Evolutionary conservation across 164 flowering plant genomes (phyloP), one percentile per base, ranked within the genome.

Genomic region (Vitis labrusca): DNA sequence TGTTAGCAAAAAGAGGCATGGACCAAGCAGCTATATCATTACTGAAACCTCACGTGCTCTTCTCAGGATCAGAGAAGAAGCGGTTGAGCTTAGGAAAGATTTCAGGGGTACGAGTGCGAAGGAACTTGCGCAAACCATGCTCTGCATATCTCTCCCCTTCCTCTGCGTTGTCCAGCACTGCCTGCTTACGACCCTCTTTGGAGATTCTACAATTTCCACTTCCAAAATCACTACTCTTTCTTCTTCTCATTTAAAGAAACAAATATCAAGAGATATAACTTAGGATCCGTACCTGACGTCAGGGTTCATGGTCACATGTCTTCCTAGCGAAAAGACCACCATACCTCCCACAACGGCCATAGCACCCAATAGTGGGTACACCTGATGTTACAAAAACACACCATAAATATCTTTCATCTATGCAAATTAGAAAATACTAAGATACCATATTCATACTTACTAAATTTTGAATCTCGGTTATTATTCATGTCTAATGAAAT

Each of bases 71-170:
- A 61, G 95, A 77, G 83, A 89, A 90, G 84, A 90, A 82, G 19
- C 68, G 74, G 73, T 90, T 94, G 72, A 89, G 66, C 14, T 94
- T 63, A 7, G 96, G 96, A 91, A 91, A 86, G 77, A 93, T 71
- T 66, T 93, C 88, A 3, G 94, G 96, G 2, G 82, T 85, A 10
- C 94, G 91, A n/a, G 85, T 82, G 1, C 91, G 85, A 10, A 90
- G 89, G 80, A 83, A 91, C 76, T 76, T 91, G 37, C 94, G 88
- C 37, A 94, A 82, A 49, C 85, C 64, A 71, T 88, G 93, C 69
- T 90, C 80, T 0, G 85, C 77, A 27, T 94, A 94, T 58, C 76
- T 91, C 83, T 94, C 87, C 44, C 98, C 97, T 79, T 90, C 98
- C 54, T 90, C 92, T 17, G 71, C 32, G 64, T 91, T 93, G 3